Evolutionary conservation across 208 protist species (phyloP).

Genomic region (Acanthamoeba divionensis): DNA sequence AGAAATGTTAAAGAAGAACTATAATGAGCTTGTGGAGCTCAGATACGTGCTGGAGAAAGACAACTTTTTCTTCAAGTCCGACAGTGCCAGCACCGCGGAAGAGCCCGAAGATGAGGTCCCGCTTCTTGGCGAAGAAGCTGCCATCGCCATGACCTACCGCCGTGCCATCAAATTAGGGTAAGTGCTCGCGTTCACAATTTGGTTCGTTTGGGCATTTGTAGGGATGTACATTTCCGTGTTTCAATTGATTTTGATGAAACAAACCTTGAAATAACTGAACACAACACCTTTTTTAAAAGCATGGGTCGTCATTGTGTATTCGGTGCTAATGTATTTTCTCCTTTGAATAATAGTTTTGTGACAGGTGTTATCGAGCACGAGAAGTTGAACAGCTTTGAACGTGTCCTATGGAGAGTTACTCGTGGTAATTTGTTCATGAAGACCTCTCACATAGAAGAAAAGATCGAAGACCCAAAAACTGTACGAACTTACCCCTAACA

Average conservation of each 20-base stretch:
- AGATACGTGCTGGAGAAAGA: slow-evolving; percentile 75
- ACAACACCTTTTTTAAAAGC: background rate
- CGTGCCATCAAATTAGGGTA: background rate
- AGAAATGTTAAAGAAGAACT: slow-evolving; percentile 75
- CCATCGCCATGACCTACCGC: background rate
- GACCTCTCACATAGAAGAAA: slow-evolving; percentile 85
- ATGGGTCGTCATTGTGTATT: background rate
- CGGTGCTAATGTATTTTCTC: background rate
- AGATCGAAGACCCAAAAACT: slow-evolving; percentile 87
- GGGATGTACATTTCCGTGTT: too few species aligned
- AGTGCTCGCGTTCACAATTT: background rate
- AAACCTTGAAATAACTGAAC: too few species aligned
- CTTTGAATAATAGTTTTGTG: slow-evolving; percentile 84
- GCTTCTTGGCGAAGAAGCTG: background rate
- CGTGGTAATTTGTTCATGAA: slow-evolving; percentile 95
- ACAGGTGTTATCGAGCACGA: slow-evolving; percentile 92
- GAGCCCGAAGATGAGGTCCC: background rate
- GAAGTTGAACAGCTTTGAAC: slow-evolving; percentile 87
- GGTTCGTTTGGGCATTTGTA: too few species aligned
- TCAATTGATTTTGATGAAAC: too few species aligned
- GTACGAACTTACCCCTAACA: background rate
- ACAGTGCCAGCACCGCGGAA: background rate
- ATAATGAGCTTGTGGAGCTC: slow-evolving; percentile 80
- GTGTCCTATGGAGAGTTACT: slow-evolving; percentile 92
- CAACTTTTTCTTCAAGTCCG: slow-evolving; percentile 72